phyloP scores from a whole-genome alignment of 495 filamentous ascomycete genomes.

The Penicillium subrubescens region DNA sequence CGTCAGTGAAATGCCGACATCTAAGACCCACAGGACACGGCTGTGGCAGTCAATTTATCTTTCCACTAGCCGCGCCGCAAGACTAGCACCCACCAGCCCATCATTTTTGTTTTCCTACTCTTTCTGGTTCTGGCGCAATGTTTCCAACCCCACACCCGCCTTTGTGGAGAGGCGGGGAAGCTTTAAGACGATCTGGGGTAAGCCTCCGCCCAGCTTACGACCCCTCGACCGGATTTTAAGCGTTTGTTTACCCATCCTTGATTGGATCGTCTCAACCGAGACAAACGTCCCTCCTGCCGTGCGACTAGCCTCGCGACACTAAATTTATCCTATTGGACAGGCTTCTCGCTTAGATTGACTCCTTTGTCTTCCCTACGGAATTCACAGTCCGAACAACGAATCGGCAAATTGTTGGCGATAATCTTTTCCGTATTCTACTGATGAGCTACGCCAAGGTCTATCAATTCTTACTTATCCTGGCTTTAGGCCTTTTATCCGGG shows the following conservation, averaged over 20 bases:
- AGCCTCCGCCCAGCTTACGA: neutral
- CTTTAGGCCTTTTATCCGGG: neutral
- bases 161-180: slow-evolving; percentile 5
- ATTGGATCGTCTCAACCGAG: neutral
- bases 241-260: neutral
- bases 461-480: neutral
- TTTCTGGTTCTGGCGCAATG: neutral
- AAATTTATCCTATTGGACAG: slow-evolving; percentile 1
- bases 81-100: neutral
- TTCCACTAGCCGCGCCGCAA: neutral
- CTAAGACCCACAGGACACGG: neutral
- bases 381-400: slow-evolving; percentile 1
- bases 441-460: neutral
- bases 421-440: neutral
- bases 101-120: neutral
- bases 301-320: neutral
- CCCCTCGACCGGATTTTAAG: neutral
- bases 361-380: neutral
- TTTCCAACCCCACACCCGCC: neutral
- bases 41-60: neutral
- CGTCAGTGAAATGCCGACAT: neutral
- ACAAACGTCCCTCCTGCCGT: neutral
- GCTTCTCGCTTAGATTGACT: neutral
- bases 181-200: neutral
- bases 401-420: neutral